Evolutionary conservation across 2,329 filamentous ascomycete genomes (phyloP).

Genomic region (Fusarium phyllophilum): DNA sequence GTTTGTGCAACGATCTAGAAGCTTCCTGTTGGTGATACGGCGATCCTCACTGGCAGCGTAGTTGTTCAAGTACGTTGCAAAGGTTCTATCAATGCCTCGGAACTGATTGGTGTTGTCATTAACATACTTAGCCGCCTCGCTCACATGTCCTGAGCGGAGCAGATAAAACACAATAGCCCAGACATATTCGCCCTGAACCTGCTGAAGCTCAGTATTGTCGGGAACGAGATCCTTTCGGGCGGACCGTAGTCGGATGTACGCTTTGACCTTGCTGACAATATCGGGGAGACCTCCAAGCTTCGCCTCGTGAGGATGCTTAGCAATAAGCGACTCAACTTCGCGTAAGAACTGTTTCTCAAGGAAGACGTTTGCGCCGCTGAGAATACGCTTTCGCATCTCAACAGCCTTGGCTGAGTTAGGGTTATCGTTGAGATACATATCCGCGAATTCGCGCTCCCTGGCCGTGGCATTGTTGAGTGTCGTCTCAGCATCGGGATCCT

Average conservation of each 20-base stretch:
- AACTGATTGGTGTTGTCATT: slow-evolving; percentile 82
- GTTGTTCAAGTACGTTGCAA: slow-evolving; percentile 85
- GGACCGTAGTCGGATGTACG: slow-evolving; percentile 85
- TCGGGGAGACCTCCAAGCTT: slow-evolving; percentile 90
- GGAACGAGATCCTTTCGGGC: slow-evolving; percentile 84
- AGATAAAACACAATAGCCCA: slow-evolving; percentile 97
- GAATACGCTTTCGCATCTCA: slow-evolving; percentile 79
- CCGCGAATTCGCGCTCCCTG: slow-evolving; percentile 79
- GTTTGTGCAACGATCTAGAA: slow-evolving; percentile 88
- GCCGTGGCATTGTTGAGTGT: slow-evolving; percentile 71
- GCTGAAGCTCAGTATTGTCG: slow-evolving; percentile 83
- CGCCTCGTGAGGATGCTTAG: slow-evolving; percentile 87
- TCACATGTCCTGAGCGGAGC: slow-evolving; percentile 82
- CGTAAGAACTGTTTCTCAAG: slow-evolving; percentile 84
- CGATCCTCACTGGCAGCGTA: slow-evolving; percentile 83
- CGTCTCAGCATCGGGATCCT: slow-evolving; percentile 70
- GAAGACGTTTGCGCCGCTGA: slow-evolving; percentile 81
- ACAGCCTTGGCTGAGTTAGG: slow-evolving; percentile 71
- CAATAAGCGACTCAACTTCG: slow-evolving; percentile 80
- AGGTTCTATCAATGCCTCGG: slow-evolving; percentile 89
- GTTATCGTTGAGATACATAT: slow-evolving; percentile 80
- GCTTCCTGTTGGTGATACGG: slow-evolving; percentile 74
- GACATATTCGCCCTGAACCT: slow-evolving; percentile 82
- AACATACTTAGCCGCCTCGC: slow-evolving; percentile 88
- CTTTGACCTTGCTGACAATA: slow-evolving; percentile 88